Base-by-base conservation (phyloP, 2,329 filamentous ascomycete genomes). In the Penicillium sclerotigenum region DNA sequence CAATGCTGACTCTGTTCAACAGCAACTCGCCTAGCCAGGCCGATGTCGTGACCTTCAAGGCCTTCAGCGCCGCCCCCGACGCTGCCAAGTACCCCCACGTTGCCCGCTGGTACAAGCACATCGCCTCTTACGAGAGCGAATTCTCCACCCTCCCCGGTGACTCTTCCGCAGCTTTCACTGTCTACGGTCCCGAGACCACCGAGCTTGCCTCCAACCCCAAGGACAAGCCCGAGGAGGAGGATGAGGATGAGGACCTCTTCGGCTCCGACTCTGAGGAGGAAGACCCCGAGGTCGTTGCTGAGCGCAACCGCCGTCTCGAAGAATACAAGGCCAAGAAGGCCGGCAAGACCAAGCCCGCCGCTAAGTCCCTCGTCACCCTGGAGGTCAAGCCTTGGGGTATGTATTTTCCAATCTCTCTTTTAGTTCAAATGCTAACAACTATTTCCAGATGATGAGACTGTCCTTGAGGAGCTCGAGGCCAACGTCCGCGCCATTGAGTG, bases 321-420 rank as follows among this genome's bases (percentile, higher is more conserved):
- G 93, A 93, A 77, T 97, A 97, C 87, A 88, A 85, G 77, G 89
- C 91, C 83, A 97, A 97, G 90, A 97, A 97, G 89, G 91, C 88
- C 67, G 84, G 83, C 77, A 96, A 96, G 86, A 80, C 83, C 65
- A 97, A 97, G 90, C 83, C 86, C 67, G 87, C 87, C 61, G 94
- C 94, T 76, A 99, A 99, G 86, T 97, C 93, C 59, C 82, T 97
- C 61, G 91, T 97, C 72, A 97, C 91, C 65, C 71, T 99, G 67
- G 93, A 97, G 71, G 89, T 99, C 67, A 99, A 99, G 87, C 94
- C 94, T 72, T 97, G 94, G 93, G 94, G 93, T 96, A 89, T 68
- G 89, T 82, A 59, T 60, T 47, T 56, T 40, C 1, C 37, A 20
- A 10, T 49, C 5, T 13, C 20, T 38, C 52, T 6, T 43, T 26